These are phyloP conservation scores for Trichophyton schoenleinii DNA, from an alignment of 2,329 filamentous ascomycete genomes.

Conservation along the genomic window DNA sequence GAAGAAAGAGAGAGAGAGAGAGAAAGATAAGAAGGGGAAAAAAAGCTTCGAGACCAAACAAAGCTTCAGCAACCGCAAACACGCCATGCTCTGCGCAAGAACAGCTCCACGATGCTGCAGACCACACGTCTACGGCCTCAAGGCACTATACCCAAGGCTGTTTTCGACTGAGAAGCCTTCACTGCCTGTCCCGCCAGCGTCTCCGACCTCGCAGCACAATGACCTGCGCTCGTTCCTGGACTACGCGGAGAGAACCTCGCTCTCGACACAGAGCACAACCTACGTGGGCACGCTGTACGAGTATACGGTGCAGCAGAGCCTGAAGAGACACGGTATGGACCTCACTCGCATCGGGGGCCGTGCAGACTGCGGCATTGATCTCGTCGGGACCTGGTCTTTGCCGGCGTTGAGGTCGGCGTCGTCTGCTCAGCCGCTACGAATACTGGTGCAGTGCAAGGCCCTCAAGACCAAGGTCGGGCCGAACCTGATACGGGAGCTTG, in stretches of 20 bases:
- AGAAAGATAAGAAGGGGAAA: not conserved
- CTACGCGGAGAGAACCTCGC: conserved; percentile 27
- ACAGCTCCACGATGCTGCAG: not conserved
- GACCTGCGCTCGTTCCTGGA: conserved; percentile 30
- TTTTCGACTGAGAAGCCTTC: not conserved
- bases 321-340: conserved; percentile 29
- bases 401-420: conserved; percentile 20
- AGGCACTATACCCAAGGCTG: not conserved
- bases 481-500: conserved; percentile 35
- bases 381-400: conserved; percentile 35
- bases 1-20: not conserved
- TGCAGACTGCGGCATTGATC: conserved; percentile 36
- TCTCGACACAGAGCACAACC: conserved; percentile 27
- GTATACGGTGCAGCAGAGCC: conserved; percentile 30
- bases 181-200: conserved; percentile 21
- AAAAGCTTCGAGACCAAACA: not conserved
- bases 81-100: not conserved
- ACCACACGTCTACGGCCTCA: not conserved
- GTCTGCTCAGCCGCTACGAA: conserved; percentile 23
- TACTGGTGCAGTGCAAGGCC: conserved; percentile 38
- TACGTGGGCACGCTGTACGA: conserved; percentile 38
- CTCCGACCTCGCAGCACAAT: conserved; percentile 26
- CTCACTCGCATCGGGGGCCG: conserved; percentile 35
- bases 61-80: not conserved
- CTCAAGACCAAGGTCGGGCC: conserved; percentile 32